These are phyloP conservation scores for Sphaerulina musiva DNA, from an alignment of 2,329 filamentous ascomycete species.

Conservation along the genomic window DNA sequence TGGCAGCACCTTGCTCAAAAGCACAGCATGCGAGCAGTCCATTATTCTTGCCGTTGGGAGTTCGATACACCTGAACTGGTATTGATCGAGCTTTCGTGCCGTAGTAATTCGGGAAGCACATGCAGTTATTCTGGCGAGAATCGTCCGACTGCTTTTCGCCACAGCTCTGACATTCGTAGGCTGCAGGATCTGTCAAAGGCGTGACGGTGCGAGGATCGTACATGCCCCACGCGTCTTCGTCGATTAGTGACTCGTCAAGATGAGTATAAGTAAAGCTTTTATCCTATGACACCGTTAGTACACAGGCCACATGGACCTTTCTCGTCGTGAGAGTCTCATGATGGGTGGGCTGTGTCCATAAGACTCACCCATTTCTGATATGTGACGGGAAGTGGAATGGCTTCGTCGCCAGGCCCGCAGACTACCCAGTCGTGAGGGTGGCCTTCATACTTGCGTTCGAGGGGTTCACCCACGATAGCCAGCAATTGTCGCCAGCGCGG, in stretches of 20 bases:
- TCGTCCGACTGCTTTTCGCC: conserved; percentile 48
- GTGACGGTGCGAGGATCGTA: conserved; percentile 46
- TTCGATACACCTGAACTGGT: conserved; percentile 50
- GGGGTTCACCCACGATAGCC: conserved; percentile 41
- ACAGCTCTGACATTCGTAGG: conserved; percentile 42
- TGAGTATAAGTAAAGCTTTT: conserved; percentile 45
- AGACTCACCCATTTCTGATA: conserved; percentile 38
- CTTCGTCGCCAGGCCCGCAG: conserved; percentile 36
- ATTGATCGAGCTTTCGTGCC: conserved; percentile 38
- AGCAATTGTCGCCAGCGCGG: conserved; percentile 46
- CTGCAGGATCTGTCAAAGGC: conserved; percentile 22
- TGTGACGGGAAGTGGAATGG: conserved; percentile 42
- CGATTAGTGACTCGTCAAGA: conserved; percentile 46
- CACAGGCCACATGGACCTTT: too few relatives aligned
- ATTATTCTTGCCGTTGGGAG: conserved; percentile 50
- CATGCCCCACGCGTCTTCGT: conserved; percentile 44
- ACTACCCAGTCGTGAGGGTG: conserved; percentile 51
- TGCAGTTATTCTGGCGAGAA: conserved; percentile 44
- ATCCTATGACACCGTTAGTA: conserved; percentile 24
- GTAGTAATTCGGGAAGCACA: conserved; percentile 50
- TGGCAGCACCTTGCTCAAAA: conserved; percentile 48
- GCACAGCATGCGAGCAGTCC: conserved; percentile 44
- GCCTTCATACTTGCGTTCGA: conserved; percentile 40
- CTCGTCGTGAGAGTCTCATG: too few relatives aligned
- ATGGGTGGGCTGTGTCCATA: too few relatives aligned